Percentiles rank a stretch among this genome's conserved stretches.
These are phyloP conservation scores for Nothophytophthora sp. DNA, from an alignment of 352 stramenopile genomes.

Conservation along the genomic window DNA sequence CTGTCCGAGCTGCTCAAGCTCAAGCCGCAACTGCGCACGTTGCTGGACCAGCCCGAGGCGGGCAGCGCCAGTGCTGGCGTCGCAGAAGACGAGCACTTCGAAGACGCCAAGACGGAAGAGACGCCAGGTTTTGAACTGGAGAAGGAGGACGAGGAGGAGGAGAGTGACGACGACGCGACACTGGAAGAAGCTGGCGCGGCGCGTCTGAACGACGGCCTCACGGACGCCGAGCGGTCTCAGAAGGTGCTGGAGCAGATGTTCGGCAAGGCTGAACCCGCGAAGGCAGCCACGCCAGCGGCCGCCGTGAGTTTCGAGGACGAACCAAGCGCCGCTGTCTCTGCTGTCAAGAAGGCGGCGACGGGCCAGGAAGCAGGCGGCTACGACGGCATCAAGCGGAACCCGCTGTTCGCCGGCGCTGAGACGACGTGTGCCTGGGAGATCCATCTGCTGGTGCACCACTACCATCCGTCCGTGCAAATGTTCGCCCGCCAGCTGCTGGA, in stretches of 20 bases:
- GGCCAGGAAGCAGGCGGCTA: slow-evolving; percentile 45
- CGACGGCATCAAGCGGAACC: slow-evolving; percentile 88
- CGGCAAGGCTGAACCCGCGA: slow-evolving; percentile 24
- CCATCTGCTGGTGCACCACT: slow-evolving; percentile 91
- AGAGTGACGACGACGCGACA: slow-evolving; percentile 27
- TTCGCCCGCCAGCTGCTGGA: slow-evolving; percentile 88
- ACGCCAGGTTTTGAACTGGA: slow-evolving; percentile 37
- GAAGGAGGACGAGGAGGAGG: slow-evolving; percentile 40
- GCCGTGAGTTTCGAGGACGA: slow-evolving; percentile 48
- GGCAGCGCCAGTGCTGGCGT: slow-evolving; percentile 1
- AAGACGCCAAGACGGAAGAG: slow-evolving; percentile 43
- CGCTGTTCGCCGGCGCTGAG: slow-evolving; percentile 75
- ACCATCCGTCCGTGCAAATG: slow-evolving; percentile 96
- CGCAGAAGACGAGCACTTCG: slow-evolving; percentile 60
- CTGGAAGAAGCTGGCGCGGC: slow-evolving; percentile 21
- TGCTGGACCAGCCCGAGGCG: slow-evolving; percentile 69
- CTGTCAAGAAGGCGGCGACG: slow-evolving; percentile 7
- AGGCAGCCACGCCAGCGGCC: slow-evolving; percentile 16
- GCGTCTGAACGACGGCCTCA: slow-evolving; percentile 43
- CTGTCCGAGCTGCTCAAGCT: slow-evolving; percentile 94
- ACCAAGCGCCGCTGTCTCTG: background rate
- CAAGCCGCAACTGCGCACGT: slow-evolving; percentile 71
- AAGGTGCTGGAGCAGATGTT: slow-evolving; percentile 75
- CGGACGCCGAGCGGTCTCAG: slow-evolving; percentile 48
- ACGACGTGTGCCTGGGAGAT: slow-evolving; percentile 93